These are phyloP conservation scores for Malus hybrid DNA, from an alignment of 331 rosid species.

Conservation along the genomic window DNA sequence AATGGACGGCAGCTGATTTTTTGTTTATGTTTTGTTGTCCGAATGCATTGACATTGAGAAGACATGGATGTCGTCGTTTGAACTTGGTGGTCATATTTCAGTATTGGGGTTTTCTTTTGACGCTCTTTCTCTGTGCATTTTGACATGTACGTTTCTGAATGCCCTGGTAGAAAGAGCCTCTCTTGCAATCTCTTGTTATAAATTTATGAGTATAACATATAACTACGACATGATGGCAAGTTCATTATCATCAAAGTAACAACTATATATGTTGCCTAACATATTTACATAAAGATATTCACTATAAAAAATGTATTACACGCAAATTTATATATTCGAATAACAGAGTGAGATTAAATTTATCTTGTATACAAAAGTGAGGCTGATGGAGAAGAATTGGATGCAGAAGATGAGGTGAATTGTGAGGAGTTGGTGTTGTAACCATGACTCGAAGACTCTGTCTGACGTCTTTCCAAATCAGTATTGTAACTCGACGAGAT, in stretches of 20 bases:
- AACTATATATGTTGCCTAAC: background rate
- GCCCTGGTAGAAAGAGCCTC: too few relatives aligned
- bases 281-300: background rate
- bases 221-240: too few relatives aligned
- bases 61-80: background rate
- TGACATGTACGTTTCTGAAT: background rate
- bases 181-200: too few relatives aligned
- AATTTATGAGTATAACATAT: too few relatives aligned
- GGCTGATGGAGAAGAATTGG: background rate
- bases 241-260: too few relatives aligned
- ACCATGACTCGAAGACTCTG: background rate
- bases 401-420: background rate
- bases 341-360: background rate
- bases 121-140: background rate
- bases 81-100: background rate
- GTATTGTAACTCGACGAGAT: too few relatives aligned
- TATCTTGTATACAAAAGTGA: background rate
- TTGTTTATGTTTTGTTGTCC: background rate
- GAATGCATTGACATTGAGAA: background rate
- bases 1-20: background rate
- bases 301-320: background rate
- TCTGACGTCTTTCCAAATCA: too few relatives aligned
- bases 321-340: background rate
- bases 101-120: too few relatives aligned
- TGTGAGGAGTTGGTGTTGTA: background rate